phyloP scores from a whole-genome alignment of 2,329 filamentous ascomycete genomes.

The Aulographum hederae region DNA sequence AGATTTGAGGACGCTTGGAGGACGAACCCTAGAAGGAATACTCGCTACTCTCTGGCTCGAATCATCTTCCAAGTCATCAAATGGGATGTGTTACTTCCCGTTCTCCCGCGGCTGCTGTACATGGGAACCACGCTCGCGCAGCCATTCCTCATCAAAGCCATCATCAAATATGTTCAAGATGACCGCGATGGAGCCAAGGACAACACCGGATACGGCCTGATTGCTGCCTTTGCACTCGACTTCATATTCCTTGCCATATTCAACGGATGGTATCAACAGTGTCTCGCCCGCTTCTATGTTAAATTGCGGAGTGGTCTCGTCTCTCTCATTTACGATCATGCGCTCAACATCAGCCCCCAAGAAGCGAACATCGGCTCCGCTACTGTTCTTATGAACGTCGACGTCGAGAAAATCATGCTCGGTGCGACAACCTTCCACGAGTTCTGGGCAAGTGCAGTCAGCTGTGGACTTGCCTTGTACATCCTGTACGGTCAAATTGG shows the following conservation, averaged over 20 bases:
- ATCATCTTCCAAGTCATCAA: not conserved
- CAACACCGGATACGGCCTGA: slow-evolving; percentile 11
- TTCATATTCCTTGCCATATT: slow-evolving; percentile 10
- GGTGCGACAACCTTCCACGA: slow-evolving; percentile 10
- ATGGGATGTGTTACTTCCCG: not conserved
- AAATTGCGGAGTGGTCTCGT: slow-evolving; percentile 11
- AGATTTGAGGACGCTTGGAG: not conserved
- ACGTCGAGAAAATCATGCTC: slow-evolving; percentile 12
- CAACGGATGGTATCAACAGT: slow-evolving; percentile 11
- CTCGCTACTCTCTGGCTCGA: not conserved
- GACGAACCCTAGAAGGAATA: not conserved
- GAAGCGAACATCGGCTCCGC: slow-evolving; percentile 8
- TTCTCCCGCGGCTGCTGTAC: not conserved
- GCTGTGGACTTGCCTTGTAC: slow-evolving; percentile 9
- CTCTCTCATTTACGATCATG: slow-evolving; percentile 10
- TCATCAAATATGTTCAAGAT: slow-evolving; percentile 9
- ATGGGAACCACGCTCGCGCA: slow-evolving; percentile 4
- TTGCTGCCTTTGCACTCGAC: slow-evolving; percentile 11
- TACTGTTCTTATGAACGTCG: slow-evolving; percentile 13
- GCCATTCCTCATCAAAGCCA: slow-evolving; percentile 11
- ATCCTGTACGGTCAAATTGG: slow-evolving; percentile 12
- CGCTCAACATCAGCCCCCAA: slow-evolving; percentile 8
- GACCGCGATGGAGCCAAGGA: slow-evolving; percentile 1
- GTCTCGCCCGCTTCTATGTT: slow-evolving; percentile 9
- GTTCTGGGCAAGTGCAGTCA: slow-evolving; percentile 10